Evolutionary conservation across 2,329 filamentous ascomycete species (phyloP), one percentile per base, ranked within the genome.

Genomic region (Fonsecaea monophora): DNA sequence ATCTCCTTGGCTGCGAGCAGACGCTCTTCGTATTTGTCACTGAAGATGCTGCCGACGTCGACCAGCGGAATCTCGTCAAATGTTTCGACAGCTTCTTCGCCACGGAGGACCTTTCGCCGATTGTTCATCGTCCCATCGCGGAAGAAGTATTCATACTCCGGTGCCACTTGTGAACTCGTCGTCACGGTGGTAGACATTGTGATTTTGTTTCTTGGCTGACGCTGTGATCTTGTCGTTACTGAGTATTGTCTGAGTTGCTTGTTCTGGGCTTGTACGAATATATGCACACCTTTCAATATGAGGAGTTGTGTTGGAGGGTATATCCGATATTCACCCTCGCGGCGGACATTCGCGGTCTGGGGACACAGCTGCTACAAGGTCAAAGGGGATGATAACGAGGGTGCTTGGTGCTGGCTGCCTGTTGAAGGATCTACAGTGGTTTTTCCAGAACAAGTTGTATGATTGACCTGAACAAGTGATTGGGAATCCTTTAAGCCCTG

Each of bases 1-100:
- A 84, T 75, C 60, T 80, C 75, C 0, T 70, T 64, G 3, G 81
- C 80, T 1, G 64, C 61, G 12, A 60, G 34, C 30, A 60, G 34
- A 18, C 64, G 61, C 21, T 53, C 58, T 30, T 56, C 37, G 15
- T 61, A 57, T 7, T 64, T 45, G n/a, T 66, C 58, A 40, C 62
- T 70, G 62, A 63, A 66, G 25, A 70, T 65, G 15, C 62, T 25
- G 18, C 42, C 38, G 6, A 70, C 40, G 35, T 70, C 68, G 21
- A 70, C 62, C 8, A 66, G 34, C 7, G 68, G 68, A 32, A 70
- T 68, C 34, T 66, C 64, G 21, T 64, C 54, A 40, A 64, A 64
- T 30, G 61, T 64, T 40, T 57, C 40, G 38, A 64, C 54, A 13
- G 61, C 40, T 10, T 53, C 30, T n/a, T 64, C 61, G 40, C 61